phyloP scores from a whole-genome alignment of 164 flowering plant genomes.

The Chimonanthus praecox region DNA sequence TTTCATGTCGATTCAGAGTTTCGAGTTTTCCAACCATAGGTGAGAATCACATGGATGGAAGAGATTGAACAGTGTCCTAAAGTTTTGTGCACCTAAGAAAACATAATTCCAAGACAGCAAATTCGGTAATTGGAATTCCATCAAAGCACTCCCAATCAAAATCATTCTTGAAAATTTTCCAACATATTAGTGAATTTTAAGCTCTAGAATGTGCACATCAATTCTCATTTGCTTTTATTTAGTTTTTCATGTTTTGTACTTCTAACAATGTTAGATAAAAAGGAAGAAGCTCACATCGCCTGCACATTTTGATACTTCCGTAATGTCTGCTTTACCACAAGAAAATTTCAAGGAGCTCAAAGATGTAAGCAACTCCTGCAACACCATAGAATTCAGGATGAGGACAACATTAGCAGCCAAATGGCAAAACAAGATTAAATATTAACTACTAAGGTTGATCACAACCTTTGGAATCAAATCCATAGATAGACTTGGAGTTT shows the following conservation, averaged over 20 bases:
- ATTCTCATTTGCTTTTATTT: no score
- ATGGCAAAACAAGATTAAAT: background rate
- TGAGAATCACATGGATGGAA: no score
- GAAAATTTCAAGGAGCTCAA: conserved; percentile 62
- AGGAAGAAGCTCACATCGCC: conserved; percentile 76
- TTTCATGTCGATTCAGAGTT: no score
- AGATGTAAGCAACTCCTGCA: conserved; percentile 72
- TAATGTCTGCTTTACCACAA: conserved; percentile 68
- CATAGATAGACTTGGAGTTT: background rate
- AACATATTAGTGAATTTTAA: no score
- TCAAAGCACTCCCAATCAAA: background rate
- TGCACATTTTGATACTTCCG: conserved; percentile 64
- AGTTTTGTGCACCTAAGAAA: background rate
- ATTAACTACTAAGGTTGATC: background rate
- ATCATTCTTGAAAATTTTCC: background rate
- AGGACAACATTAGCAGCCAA: background rate
- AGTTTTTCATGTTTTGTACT: no score
- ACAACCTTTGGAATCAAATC: background rate
- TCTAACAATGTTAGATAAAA: background rate
- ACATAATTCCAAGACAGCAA: background rate
- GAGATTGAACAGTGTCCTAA: background rate
- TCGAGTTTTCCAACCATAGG: no score
- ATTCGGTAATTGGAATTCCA: background rate
- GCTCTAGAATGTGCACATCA: no score
- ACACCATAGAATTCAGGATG: background rate